phyloP scores from a whole-genome alignment of 2,329 filamentous ascomycete genomes.

The Huntiella abstrusa region DNA sequence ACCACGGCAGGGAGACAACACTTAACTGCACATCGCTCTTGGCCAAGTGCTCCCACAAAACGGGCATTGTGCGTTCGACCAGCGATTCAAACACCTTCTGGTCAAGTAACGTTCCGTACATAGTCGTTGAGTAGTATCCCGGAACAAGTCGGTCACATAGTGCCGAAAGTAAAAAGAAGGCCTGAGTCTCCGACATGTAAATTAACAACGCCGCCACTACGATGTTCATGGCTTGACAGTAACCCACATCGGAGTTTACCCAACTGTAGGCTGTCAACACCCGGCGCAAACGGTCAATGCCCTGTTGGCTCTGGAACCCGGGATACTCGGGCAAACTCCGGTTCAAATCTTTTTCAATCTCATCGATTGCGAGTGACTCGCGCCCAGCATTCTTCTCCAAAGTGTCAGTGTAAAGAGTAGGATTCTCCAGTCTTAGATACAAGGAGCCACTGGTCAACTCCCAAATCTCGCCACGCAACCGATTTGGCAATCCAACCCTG shows the following conservation, averaged over 20 bases:
- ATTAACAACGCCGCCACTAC: constrained; percentile 95
- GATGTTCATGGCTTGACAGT: constrained; percentile 99
- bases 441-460: constrained; percentile 84
- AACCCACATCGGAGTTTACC: constrained; percentile 88
- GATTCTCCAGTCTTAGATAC: constrained; percentile 71
- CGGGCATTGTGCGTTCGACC: constrained; percentile 97
- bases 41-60: constrained; percentile 94
- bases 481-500: constrained; percentile 81
- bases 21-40: constrained; percentile 94
- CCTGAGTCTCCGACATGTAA: constrained; percentile 93
- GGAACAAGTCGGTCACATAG: constrained; percentile 85
- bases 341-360: constrained; percentile 97
- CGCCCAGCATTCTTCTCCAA: constrained; percentile 65
- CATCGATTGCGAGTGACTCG: constrained; percentile 88
- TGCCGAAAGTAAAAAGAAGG: constrained; percentile 81
- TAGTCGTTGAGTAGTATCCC: constrained; percentile 95
- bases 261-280: constrained; percentile 96
- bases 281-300: constrained; percentile 71
- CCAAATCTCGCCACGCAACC: constrained; percentile 87
- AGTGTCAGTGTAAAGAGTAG: constrained; percentile 67
- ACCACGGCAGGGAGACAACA: constrained; percentile 94
- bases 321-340: constrained; percentile 92
- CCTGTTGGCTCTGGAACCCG: constrained; percentile 90
- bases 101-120: constrained; percentile 94
- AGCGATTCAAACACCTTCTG: constrained; percentile 95